These are phyloP conservation scores for Lasiodiplodia hormozganensis DNA, from an alignment of 2,329 filamentous ascomycete genomes.

Conservation along the genomic window DNA sequence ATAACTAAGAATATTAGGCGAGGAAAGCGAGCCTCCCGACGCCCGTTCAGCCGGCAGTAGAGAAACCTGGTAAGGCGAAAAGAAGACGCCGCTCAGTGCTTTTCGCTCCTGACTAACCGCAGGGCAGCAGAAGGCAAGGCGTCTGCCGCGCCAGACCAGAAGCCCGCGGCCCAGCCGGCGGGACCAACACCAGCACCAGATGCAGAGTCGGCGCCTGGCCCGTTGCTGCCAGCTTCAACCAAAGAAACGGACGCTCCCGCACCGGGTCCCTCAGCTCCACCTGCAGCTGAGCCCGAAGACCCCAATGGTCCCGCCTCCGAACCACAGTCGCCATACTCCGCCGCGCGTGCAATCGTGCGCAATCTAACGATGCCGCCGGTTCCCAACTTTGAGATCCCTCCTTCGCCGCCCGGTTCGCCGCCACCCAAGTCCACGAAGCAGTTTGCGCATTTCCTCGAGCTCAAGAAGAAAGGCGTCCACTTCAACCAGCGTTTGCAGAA, in stretches of 20 bases:
- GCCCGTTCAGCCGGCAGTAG: constrained; percentile 14
- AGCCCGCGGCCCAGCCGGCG: background rate
- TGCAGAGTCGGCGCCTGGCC: constrained; percentile 10
- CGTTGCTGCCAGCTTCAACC: background rate
- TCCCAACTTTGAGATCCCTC: constrained; percentile 76
- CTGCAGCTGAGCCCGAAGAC: constrained; percentile 32
- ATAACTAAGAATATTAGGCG: constrained; percentile 39
- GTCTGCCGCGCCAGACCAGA: background rate
- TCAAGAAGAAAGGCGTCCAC: constrained; percentile 79
- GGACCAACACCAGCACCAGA: constrained; percentile 5
- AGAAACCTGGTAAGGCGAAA: constrained; percentile 31
- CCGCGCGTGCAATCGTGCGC: constrained; percentile 68
- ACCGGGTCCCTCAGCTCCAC: constrained; percentile 33
- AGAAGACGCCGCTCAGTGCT: background rate
- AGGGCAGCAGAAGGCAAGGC: constrained; percentile 4
- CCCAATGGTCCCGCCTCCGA: constrained; percentile 34
- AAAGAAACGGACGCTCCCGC: constrained; percentile 26
- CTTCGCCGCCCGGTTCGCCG: constrained; percentile 69
- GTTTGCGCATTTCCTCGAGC: constrained; percentile 74
- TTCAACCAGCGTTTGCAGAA: constrained; percentile 78
- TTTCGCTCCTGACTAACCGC: constrained; percentile 1
- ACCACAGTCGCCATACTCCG: constrained; percentile 69
- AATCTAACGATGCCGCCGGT: constrained; percentile 76
- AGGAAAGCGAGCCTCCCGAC: constrained; percentile 12
- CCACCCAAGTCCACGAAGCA: constrained; percentile 64